Evolutionary conservation across 2,329 filamentous ascomycete species (phyloP).

Genomic region (Penicillium janthinellum): DNA sequence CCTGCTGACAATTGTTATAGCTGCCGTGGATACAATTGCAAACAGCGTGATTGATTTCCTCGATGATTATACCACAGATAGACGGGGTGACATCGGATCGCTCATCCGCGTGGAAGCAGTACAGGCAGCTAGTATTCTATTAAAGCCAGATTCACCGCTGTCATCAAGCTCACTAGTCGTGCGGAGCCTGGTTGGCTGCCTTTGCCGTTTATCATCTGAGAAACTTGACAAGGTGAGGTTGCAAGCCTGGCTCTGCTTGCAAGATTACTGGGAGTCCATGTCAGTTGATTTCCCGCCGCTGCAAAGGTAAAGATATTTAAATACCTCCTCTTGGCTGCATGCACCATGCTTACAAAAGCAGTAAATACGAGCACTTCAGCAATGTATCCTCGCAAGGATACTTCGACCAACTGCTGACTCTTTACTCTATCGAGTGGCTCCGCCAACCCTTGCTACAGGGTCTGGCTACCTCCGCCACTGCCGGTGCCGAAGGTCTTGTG

Average conservation of each 20-base stretch:
- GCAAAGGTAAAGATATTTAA: slow-evolving; percentile 43
- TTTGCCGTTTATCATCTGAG: slow-evolving; percentile 75
- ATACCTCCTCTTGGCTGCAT: neutral
- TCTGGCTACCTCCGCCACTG: slow-evolving; percentile 47
- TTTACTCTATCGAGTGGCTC: slow-evolving; percentile 41
- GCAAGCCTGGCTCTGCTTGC: slow-evolving; percentile 49
- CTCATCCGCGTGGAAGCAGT: slow-evolving; percentile 80
- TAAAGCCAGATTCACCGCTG: slow-evolving; percentile 23
- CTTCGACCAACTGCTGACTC: slow-evolving; percentile 44
- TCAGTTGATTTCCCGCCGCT: slow-evolving; percentile 36
- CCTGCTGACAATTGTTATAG: slow-evolving; percentile 29
- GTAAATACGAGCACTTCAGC: slow-evolving; percentile 47
- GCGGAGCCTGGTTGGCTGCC: slow-evolving; percentile 39
- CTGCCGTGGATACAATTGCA: slow-evolving; percentile 31
- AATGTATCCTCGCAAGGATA: slow-evolving; percentile 49
- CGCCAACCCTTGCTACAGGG: slow-evolving; percentile 45
- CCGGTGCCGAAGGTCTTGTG: slow-evolving; percentile 49
- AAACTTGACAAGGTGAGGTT: slow-evolving; percentile 85
- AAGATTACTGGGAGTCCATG: slow-evolving; percentile 40
- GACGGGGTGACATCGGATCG: slow-evolving; percentile 87
- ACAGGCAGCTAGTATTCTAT: slow-evolving; percentile 56
- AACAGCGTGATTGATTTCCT: slow-evolving; percentile 50
- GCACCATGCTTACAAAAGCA: slow-evolving; percentile 25
- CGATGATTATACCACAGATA: slow-evolving; percentile 88
- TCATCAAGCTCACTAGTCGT: slow-evolving; percentile 19